phyloP scores from a whole-genome alignment of 179 eudicot species.

The Patellifolia procumbens region DNA sequence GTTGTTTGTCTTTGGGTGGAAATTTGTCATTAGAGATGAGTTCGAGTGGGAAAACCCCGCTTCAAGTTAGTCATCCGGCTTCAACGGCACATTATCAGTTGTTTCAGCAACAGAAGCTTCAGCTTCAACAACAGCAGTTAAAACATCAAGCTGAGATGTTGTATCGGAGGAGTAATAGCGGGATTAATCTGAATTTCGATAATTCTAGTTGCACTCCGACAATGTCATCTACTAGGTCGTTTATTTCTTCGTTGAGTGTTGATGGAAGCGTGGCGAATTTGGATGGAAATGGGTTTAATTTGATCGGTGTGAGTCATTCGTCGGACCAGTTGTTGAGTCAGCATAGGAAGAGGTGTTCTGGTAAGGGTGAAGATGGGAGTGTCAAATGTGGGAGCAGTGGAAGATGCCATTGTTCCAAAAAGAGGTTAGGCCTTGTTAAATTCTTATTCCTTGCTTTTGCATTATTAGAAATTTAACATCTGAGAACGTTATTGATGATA shows the following conservation, averaged over 20 bases:
- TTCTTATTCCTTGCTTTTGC: constrained; percentile 10
- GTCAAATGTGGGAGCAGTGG: constrained; percentile 70
- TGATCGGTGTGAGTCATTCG: constrained; percentile 53
- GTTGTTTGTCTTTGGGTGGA: constrained; percentile 45
- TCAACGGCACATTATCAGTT: constrained; percentile 37
- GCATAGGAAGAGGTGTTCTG: constrained; percentile 60
- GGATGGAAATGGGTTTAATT: constrained; percentile 61
- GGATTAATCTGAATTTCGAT: constrained; percentile 74
- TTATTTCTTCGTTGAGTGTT: constrained; percentile 80
- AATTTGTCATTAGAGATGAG: constrained; percentile 40
- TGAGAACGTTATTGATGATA: constrained; percentile 1
- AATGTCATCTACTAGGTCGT: constrained; percentile 84
- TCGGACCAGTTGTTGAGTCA: constrained; percentile 60
- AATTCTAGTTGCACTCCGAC: constrained; percentile 71
- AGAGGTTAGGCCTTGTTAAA: constrained; percentile 52
- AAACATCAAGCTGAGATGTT: constrained; percentile 51
- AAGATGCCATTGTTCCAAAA: constrained; percentile 89
- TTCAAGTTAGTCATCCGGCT: constrained; percentile 38
- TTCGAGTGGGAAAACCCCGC: constrained; percentile 39
- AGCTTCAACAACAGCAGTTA: constrained; percentile 31
- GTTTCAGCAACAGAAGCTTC: constrained; percentile 39
- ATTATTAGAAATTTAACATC: not conserved
- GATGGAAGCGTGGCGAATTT: constrained; percentile 90
- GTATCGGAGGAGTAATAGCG: constrained; percentile 61
- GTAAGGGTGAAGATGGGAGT: constrained; percentile 71